Percentiles rank a stretch among this genome's conserved stretches.
Evolutionary conservation across 495 filamentous ascomycete species (phyloP).

Genomic region (Penicillium pancosmium): DNA sequence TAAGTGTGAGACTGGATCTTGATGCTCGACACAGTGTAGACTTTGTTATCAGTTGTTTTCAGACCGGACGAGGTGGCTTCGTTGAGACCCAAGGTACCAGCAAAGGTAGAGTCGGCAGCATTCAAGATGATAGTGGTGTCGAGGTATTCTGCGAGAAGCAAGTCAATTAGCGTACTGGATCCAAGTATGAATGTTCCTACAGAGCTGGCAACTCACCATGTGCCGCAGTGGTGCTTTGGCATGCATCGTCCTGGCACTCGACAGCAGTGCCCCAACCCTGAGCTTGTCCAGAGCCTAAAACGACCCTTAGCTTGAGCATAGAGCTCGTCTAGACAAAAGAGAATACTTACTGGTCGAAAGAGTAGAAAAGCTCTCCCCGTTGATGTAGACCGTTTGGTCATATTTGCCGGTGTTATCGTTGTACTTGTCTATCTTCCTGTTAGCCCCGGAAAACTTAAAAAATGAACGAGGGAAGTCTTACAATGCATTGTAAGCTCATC

Average conservation of each 20-base stretch:
- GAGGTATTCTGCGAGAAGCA: slow-evolving; percentile 26
- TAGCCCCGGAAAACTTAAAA: slow-evolving; percentile 6
- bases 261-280: slow-evolving; percentile 45
- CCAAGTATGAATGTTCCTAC: not conserved
- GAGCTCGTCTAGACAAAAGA: not conserved
- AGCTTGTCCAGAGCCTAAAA: slow-evolving; percentile 30
- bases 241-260: slow-evolving; percentile 38
- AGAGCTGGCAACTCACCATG: slow-evolving; percentile 27
- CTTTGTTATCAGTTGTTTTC: slow-evolving; percentile 32
- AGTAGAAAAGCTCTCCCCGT: slow-evolving; percentile 35
- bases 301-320: not conserved
- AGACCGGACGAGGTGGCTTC: slow-evolving; percentile 31
- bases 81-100: slow-evolving; percentile 29
- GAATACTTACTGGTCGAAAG: slow-evolving; percentile 31
- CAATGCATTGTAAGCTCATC: slow-evolving; percentile 31
- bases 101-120: slow-evolving; percentile 21
- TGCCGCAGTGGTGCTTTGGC: slow-evolving; percentile 30
- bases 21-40: slow-evolving; percentile 33
- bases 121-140: slow-evolving; percentile 37
- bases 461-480: slow-evolving; percentile 11
- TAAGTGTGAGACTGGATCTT: slow-evolving; percentile 37
- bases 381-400: slow-evolving; percentile 43
- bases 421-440: slow-evolving; percentile 28
- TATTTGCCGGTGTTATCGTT: slow-evolving; percentile 37
- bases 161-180: not conserved